Evolutionary conservation across 352 stramenopile species (phyloP), one percentile per base, ranked within the genome.

Genomic region (Phytophthora pseudosyringae): DNA sequence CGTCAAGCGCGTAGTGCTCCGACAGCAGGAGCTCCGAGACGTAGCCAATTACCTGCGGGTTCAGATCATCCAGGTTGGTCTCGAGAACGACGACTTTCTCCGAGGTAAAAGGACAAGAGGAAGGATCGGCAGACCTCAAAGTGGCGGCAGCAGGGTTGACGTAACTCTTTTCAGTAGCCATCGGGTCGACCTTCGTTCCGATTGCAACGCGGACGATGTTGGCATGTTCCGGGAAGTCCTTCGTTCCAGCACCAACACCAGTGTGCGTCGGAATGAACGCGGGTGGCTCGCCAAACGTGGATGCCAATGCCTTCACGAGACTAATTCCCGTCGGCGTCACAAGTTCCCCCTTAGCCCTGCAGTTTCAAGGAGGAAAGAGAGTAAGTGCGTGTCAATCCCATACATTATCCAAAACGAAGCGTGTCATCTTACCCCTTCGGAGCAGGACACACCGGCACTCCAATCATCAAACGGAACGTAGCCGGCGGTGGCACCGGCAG

Each of bases 281-380:
- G 4, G 87, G 87, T 41, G 87, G 87, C 67, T 93, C 82, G 3
- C 85, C 80, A 63, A 91, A 95, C 10, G 78, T 79, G 2, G 64
- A 81, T 8, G 76, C 64, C 54, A 99, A 73, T 6, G 90, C 90
- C 64, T 97, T 94, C 28, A 99, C 78, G 18, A 99, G 83, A 48
- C 95, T 97, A 25, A 97, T 97, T 4, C 93, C 97, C 15, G 97
- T 99, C 0, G 97, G 97, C 7, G 97, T 99, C 18, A 99, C 96
- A 28, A 99, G 84, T 63, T 99, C 95, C 13, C 94, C 96, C 33
- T 69, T 87, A 0, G 85, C 87, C 26, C 83, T 92, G 39, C 4
- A 67, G 43, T 32, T 7, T 43, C 10, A 21, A 21, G 21, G 21
- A 21, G 21, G 8, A 64, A 7, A 56, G 51, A 11, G 28, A 28